phyloP scores from a whole-genome alignment of 2,329 filamentous ascomycete genomes.

The Trichoderma sp. region DNA sequence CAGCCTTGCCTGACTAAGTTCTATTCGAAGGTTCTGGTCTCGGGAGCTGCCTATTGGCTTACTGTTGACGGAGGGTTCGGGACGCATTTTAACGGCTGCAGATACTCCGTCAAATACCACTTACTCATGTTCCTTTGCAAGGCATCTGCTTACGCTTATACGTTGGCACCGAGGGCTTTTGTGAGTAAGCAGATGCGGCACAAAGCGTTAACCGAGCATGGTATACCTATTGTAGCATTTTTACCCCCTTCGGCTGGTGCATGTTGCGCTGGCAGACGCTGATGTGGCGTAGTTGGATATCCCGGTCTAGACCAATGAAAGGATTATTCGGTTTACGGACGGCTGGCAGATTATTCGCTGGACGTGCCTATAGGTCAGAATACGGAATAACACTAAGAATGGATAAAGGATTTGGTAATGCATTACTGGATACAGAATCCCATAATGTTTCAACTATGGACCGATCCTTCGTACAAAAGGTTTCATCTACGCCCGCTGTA shows the following conservation, averaged over 20 bases:
- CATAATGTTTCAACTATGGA: not conserved
- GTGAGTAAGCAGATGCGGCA: not conserved
- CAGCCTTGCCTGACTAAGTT: not conserved
- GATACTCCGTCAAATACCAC: not conserved
- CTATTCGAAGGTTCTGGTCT: not conserved
- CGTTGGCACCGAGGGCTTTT: not conserved
- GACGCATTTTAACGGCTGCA: not conserved
- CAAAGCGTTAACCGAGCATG: not conserved
- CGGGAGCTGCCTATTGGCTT: not conserved
- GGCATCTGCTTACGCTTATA: not conserved
- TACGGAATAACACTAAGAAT: not conserved
- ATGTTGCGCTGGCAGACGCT: constrained; percentile 7
- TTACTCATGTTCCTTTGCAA: not conserved
- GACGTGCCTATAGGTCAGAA: not conserved
- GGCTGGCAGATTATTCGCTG: not conserved
- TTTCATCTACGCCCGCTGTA: not conserved
- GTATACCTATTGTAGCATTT: not conserved
- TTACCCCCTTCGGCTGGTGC: not conserved
- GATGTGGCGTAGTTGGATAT: constrained; percentile 8
- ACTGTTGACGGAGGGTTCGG: not conserved
- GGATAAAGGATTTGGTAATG: not conserved
- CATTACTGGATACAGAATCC: not conserved
- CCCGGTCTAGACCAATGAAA: not conserved
- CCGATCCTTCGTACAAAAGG: not conserved
- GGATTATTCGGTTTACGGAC: not conserved